Conservation (phyloP, 2,329 filamentous ascomycete species). For the Ascochyta pisi region DNA sequence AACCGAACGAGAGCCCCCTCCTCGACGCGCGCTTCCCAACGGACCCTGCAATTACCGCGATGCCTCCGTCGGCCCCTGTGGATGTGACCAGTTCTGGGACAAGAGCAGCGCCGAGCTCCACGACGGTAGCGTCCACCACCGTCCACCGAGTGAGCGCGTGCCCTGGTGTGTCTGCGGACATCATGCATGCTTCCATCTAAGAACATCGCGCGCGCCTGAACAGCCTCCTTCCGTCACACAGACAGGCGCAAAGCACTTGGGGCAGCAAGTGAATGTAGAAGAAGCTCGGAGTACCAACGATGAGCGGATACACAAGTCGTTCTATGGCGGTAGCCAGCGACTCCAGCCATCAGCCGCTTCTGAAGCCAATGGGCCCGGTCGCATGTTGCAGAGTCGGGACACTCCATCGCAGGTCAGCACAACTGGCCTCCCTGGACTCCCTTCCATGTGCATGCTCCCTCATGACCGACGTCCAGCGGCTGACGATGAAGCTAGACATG, state of each 20-base stretch:
- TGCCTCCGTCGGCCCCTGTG: slow-evolving; percentile 56
- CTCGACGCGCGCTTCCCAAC: slow-evolving; percentile 52
- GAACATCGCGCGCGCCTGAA: slow-evolving; percentile 29
- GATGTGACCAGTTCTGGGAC: slow-evolving; percentile 62
- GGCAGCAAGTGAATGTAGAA: slow-evolving; percentile 17
- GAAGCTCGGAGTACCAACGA: slow-evolving; percentile 13
- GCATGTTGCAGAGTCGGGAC: slow-evolving; percentile 30
- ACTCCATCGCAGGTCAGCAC: slow-evolving; percentile 41
- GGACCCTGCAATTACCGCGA: slow-evolving; percentile 62
- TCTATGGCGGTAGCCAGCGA: slow-evolving; percentile 22
- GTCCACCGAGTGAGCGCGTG: slow-evolving; percentile 37
- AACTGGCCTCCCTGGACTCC: slow-evolving; percentile 45
- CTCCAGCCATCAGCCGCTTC: slow-evolving; percentile 23
- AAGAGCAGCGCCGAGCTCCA: slow-evolving; percentile 43
- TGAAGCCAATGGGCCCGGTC: slow-evolving; percentile 28
- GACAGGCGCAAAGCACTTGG: slow-evolving; percentile 16
- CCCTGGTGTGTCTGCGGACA: slow-evolving; percentile 63
- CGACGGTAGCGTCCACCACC: slow-evolving; percentile 35
- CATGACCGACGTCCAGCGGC: slow-evolving; percentile 39
- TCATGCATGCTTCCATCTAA: slow-evolving; percentile 63
- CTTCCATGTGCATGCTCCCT: slow-evolving; percentile 48
- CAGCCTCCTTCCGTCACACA: slow-evolving; percentile 20
- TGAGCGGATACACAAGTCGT: slow-evolving; percentile 20
- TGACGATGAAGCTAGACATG: slow-evolving; percentile 31
- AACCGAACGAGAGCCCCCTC: slow-evolving; percentile 22